These are phyloP conservation scores for Ceratocystis colombiana DNA, from an alignment of 2,329 filamentous ascomycete genomes.

Conservation along the genomic window DNA sequence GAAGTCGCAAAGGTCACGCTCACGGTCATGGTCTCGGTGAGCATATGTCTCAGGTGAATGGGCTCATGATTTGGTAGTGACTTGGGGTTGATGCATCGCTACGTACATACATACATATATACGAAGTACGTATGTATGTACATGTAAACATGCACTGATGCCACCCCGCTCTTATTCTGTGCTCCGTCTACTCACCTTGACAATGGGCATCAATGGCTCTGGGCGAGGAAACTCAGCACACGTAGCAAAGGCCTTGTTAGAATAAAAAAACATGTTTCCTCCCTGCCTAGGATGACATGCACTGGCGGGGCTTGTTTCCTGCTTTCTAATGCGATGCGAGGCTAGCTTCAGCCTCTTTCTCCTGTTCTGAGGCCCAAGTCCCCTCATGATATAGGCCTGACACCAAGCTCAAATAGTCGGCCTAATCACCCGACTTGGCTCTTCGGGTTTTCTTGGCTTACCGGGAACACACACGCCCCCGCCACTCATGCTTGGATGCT, in stretches of 20 bases:
- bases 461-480: background rate
- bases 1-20: background rate
- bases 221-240: background rate
- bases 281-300: background rate
- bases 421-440: background rate
- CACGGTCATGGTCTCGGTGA: constrained; percentile 6
- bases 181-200: too few species aligned
- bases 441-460: background rate
- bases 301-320: background rate
- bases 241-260: background rate
- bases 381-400: too few species aligned
- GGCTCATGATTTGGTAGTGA: background rate
- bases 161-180: too few species aligned
- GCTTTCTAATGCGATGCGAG: background rate
- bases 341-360: background rate
- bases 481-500: background rate
- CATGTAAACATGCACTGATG: too few species aligned
- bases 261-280: background rate
- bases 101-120: background rate
- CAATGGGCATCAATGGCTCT: too few species aligned
- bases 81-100: background rate
- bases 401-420: background rate
- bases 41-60: constrained; percentile 5
- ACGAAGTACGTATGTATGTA: background rate
- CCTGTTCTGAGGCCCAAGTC: background rate